Base-by-base conservation (phyloP, 805 yeast genomes). In the Hanseniaspora mollemarum region DNA sequence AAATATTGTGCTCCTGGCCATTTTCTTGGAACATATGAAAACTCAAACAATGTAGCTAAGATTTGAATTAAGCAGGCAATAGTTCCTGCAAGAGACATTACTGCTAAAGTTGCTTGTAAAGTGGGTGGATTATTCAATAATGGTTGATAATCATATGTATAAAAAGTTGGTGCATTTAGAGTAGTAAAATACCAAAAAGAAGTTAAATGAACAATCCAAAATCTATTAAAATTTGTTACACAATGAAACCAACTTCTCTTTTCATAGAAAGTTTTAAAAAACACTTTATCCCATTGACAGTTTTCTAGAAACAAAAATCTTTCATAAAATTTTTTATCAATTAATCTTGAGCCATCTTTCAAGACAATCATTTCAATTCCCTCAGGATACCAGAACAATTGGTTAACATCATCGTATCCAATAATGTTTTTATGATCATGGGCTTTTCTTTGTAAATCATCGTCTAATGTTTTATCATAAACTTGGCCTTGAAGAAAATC, bases 401-500 rank as follows among this genome's bases (percentile, higher is more conserved):
- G 95, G 61, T 87, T 87, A 63, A 87, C 79, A 63, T 87, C 96
- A 67, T 87, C 96, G 63, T 87, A 87, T 0, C 96, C 96, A 53
- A 87, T 79, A 4, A 77, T 76, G 25, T 74, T 67, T 15, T 77
- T 71, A 60, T 87, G 92, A 66, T 86, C 92, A 57, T 74, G 74
- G 59, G 79, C 87, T 54, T 79, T 76, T 64, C 79, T 76, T 33
- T 73, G 71, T 67, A 73, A 77, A 49, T 67, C 68, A 3, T 81
- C 85, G 42, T 77, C 75, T 24, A 66, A 53, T 19, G 56, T 57
- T 8, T 71, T 61, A 56, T 76, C 77, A 62, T 76, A 81, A 26
- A 80, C 82, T 67, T 87, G 94, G 54, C 74, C 76, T 55, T 82
- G 73, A 33, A 84, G 70, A 60, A 72, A 86, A 49, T 67, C 63